These are phyloP conservation scores for Plasmodium gaboni DNA, from an alignment of 169 alveolate species.

Conservation along the genomic window DNA sequence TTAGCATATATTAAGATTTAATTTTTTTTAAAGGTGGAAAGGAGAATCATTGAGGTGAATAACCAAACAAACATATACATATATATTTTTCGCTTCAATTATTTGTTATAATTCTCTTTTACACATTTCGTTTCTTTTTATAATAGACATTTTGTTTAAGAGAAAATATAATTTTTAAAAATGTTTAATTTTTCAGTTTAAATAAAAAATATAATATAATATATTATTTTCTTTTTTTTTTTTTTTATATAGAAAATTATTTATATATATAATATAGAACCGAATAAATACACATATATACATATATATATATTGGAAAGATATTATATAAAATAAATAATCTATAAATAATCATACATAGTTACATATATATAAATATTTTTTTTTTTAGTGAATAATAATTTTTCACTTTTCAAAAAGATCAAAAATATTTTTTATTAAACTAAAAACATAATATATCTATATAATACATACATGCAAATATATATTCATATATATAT, in stretches of 20 bases:
- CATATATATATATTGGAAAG: neutral
- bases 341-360: neutral
- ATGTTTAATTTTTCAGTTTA: no score
- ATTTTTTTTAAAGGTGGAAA: no score
- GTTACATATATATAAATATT: neutral
- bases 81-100: no score
- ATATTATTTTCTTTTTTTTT: neutral
- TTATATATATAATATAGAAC: neutral
- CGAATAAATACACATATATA: neutral
- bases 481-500: neutral
- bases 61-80: no score
- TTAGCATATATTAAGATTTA: neutral
- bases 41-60: no score
- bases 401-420: conserved; percentile 1
- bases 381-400: neutral
- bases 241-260: neutral
- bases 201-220: no score
- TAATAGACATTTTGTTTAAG: no score
- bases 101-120: no score
- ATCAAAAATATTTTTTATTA: neutral
- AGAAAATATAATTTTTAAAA: no score
- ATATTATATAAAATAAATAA: no score
- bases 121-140: no score
- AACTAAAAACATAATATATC: conserved; percentile 5
- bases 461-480: neutral